Percentiles rank a stretch among this genome's conserved stretches.
phyloP scores from a whole-genome alignment of 352 stramenopile species.

The Pythium myriotylum region DNA sequence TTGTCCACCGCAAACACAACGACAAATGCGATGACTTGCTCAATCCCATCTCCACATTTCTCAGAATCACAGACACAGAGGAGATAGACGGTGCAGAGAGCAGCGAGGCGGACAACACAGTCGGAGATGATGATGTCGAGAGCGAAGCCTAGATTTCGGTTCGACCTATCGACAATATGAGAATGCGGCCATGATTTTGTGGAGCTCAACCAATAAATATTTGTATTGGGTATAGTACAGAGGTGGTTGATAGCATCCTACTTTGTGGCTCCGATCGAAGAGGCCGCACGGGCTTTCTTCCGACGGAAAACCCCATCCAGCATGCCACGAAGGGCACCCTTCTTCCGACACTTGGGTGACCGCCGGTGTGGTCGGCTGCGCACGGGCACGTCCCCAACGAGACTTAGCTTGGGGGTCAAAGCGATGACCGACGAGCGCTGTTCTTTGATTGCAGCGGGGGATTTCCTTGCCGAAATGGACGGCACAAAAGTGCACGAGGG shows the following conservation, averaged over 20 bases:
- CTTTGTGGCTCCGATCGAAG: not conserved
- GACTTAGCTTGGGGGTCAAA: constrained; percentile 1
- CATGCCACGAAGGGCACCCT: constrained; percentile 23
- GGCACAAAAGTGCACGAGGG: constrained; percentile 25
- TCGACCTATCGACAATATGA: too few species aligned
- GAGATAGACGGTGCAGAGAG: constrained; percentile 1
- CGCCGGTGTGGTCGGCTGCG: constrained; percentile 3
- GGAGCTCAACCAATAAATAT: constrained; percentile 8
- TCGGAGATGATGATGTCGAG: constrained; percentile 1
- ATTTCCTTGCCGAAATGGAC: constrained; percentile 5
- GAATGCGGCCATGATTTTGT: too few species aligned
- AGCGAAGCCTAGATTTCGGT: constrained; percentile 1
- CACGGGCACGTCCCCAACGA: not conserved
- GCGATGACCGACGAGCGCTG: constrained; percentile 15
- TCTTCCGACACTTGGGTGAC: constrained; percentile 24
- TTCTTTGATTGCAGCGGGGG: constrained; percentile 21
- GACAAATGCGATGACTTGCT: constrained; percentile 61
- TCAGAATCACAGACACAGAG: constrained; percentile 4
- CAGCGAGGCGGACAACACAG: not conserved
- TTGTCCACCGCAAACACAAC: constrained; percentile 34
- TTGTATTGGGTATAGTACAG: constrained; percentile 24
- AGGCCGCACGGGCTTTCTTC: constrained; percentile 28
- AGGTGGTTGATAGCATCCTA: not conserved
- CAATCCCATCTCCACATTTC: constrained; percentile 28
- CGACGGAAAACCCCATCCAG: constrained; percentile 33